Percentiles rank a stretch among this genome's conserved stretches.
These are phyloP conservation scores for Pseudohalonectria lignicola DNA, from an alignment of 2,329 filamentous ascomycete species.

Conservation along the genomic window DNA sequence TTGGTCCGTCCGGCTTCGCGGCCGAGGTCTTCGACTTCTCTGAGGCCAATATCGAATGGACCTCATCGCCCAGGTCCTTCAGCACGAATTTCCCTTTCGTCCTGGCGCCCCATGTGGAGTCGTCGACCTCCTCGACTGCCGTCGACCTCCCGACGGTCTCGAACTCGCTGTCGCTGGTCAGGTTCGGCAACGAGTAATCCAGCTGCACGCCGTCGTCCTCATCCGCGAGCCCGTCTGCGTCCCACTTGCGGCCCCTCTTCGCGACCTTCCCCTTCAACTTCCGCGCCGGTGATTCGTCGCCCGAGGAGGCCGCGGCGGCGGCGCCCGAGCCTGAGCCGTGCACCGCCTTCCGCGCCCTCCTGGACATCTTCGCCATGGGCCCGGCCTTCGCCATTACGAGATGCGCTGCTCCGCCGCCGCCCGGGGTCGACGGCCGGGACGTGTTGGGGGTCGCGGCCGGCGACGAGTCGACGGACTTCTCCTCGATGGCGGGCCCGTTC, in stretches of 20 bases:
- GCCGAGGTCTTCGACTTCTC: conserved; percentile 56
- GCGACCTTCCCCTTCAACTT: conserved; percentile 45
- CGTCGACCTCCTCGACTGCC: conserved; percentile 62
- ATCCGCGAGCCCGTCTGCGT: conserved; percentile 75
- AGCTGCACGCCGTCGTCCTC: conserved; percentile 71
- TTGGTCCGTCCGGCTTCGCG: conserved; percentile 29
- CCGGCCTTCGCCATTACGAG: conserved; percentile 63
- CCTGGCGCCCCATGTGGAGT: conserved; percentile 73
- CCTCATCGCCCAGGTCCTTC: conserved; percentile 87
- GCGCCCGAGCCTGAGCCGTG: conserved; percentile 25
- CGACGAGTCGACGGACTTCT: conserved; percentile 54
- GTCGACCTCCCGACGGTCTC: conserved; percentile 39
- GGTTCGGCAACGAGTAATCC: conserved; percentile 71
- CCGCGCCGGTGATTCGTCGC: conserved; percentile 58
- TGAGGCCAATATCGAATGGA: conserved; percentile 75
- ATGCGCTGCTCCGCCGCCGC: conserved; percentile 42
- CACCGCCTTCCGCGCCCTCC: conserved; percentile 57
- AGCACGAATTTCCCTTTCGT: conserved; percentile 92
- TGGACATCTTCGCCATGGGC: conserved; percentile 66
- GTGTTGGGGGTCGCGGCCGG: conserved; percentile 61
- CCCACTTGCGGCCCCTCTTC: conserved; percentile 90
- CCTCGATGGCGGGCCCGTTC: conserved; percentile 8
- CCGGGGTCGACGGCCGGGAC: conserved; percentile 70
- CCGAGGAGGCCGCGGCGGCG: conserved; percentile 61
- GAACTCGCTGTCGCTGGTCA: conserved; percentile 40